Base-by-base conservation (phyloP, 495 filamentous ascomycete species). In the Mytilinidion resinicola region DNA sequence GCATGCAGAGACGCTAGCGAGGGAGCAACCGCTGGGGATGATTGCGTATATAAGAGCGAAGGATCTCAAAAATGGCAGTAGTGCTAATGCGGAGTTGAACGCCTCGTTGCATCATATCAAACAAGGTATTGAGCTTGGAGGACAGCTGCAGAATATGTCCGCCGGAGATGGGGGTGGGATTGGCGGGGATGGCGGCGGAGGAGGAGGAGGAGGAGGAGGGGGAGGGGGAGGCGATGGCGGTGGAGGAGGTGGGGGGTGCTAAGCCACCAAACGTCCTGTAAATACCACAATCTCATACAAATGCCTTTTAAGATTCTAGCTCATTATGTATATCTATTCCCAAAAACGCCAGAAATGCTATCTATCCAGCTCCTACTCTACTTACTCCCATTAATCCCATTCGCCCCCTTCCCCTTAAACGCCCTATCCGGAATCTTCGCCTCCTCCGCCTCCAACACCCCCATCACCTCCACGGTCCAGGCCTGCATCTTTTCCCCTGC, bases 381-480 rank as follows among this genome's bases (percentile, higher is more conserved):
- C 10, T 11, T 21, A 37, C 21, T 37, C 19, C 21, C 14, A 12
- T 43, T 55, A 17, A 25, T 8, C 37, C 53, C 53, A 56, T 56
- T 56, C 20, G 20, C 38, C 20, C 55, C 55, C 55, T 50, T 50
- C 44, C 43, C 43, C 25, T 30, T 30, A 50, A 51, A 51, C 33
- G 3, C 12, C 36, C 52, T 58, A 33, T 36, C 36, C 35, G 25
- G 5, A 7, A 58, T 58, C 15, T 7, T 20, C 15, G 51, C 55
- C 36, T 60, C 57, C 50, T 60, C 50, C 41, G 47, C 50, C 9
- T 51, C 50, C 14, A 60, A 25, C 51, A 60, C 57, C 6, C 50
- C 33, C 50, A 60, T 53, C 10, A 55, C 51, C 21, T 47, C 57
- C 50, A 48, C 42, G 38, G 51, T 60, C 57, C 57, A 60, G 9